phyloP scores from a whole-genome alignment of 2,329 filamentous ascomycete genomes.

The Aureobasidium sp. region DNA sequence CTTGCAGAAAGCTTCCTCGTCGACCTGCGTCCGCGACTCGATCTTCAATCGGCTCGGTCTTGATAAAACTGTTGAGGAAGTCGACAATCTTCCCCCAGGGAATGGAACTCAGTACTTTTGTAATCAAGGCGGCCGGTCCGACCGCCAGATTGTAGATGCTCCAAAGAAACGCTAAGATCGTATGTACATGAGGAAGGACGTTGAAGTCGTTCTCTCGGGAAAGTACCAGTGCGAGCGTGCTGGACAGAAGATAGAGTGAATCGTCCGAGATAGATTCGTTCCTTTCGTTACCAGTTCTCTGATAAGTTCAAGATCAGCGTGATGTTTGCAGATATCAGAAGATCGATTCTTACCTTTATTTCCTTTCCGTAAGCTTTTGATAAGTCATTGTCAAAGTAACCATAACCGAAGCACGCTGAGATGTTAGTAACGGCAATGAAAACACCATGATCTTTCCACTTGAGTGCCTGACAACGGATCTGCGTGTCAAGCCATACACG shows the following conservation, averaged over 20 bases:
- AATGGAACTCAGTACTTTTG: constrained; percentile 32
- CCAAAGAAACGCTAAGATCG: constrained; percentile 54
- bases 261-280: background rate
- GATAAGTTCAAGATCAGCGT: background rate
- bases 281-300: background rate
- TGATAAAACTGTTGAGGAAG: constrained; percentile 48
- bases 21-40: constrained; percentile 29
- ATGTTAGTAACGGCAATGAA: constrained; percentile 53
- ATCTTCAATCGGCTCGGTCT: constrained; percentile 31
- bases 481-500: background rate
- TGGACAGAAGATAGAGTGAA: constrained; percentile 2
- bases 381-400: constrained; percentile 43
- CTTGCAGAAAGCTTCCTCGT: constrained; percentile 33
- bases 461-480: constrained; percentile 21
- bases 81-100: constrained; percentile 48
- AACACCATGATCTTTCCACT: constrained; percentile 52
- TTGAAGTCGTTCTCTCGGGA: constrained; percentile 25
- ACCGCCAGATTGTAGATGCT: constrained; percentile 26
- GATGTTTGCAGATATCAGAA: background rate
- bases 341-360: background rate
- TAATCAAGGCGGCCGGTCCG: background rate
- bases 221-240: constrained; percentile 34
- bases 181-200: constrained; percentile 56
- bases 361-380: constrained; percentile 24
- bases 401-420: constrained; percentile 48